These are phyloP conservation scores for Fusarium goolgardi DNA, from an alignment of 2,329 filamentous ascomycete species.

Conservation along the genomic window DNA sequence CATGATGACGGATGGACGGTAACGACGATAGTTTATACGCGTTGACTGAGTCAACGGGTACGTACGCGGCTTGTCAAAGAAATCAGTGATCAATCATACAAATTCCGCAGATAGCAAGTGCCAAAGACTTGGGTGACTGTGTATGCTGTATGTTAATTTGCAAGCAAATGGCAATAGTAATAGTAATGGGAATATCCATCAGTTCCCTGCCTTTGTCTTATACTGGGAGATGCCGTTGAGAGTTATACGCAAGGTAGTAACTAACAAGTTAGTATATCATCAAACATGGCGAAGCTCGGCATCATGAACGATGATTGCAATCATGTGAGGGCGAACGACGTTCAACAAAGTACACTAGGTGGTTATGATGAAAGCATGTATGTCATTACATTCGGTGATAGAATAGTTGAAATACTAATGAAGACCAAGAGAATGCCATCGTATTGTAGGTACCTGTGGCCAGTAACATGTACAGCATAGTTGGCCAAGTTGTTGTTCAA, in stretches of 20 bases:
- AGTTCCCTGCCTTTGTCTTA: neutral
- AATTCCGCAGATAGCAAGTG: conserved; percentile 12
- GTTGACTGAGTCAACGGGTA: conserved; percentile 25
- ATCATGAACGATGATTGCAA: neutral
- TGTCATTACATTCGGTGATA: neutral
- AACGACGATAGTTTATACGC: conserved; percentile 25
- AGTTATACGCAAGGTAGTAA: neutral
- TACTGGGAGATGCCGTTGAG: neutral
- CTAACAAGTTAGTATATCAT: neutral
- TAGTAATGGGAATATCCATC: neutral
- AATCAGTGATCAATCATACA: conserved; percentile 39
- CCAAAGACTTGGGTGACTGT: neutral
- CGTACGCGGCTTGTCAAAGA: conserved; percentile 28
- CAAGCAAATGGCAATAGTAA: neutral
- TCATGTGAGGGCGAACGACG: neutral
- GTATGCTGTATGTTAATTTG: neutral
- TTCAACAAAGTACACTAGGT: neutral
- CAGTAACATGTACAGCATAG: neutral
- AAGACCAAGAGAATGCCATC: neutral
- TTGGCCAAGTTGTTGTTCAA: neutral
- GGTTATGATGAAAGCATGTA: neutral
- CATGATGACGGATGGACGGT: conserved; percentile 19
- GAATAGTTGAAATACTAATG: neutral
- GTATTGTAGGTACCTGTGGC: too few relatives aligned
- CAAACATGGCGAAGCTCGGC: neutral